Percentiles rank a stretch among this genome's conserved stretches.
These are phyloP conservation scores for Cladophialophora psammophila DNA, from an alignment of 2,329 filamentous ascomycete species.

Conservation along the genomic window DNA sequence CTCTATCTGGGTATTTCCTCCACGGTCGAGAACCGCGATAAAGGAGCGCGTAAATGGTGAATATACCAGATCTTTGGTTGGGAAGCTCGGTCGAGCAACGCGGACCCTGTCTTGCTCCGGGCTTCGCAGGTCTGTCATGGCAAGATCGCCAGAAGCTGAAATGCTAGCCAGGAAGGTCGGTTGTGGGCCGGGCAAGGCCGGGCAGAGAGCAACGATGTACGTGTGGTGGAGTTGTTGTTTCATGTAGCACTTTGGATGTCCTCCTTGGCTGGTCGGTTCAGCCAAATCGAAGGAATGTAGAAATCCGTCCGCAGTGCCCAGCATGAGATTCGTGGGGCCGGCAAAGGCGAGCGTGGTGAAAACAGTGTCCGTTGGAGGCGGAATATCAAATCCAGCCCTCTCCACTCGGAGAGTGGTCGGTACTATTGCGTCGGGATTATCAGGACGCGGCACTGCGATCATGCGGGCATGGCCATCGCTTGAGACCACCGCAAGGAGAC, in stretches of 20 bases:
- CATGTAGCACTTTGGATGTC: conserved; percentile 19
- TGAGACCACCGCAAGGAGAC: conserved; percentile 64
- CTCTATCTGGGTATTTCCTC: conserved; percentile 30
- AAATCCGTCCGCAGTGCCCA: conserved; percentile 64
- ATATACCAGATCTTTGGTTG: conserved; percentile 59
- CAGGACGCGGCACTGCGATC: conserved; percentile 55
- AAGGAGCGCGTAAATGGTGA: conserved; percentile 63
- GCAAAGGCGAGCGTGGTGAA: conserved; percentile 66
- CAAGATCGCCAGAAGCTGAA: conserved; percentile 62
- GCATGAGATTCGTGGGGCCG: conserved; percentile 61
- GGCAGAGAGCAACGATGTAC: conserved; percentile 55
- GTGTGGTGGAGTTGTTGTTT: conserved; percentile 47
- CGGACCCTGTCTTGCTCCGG: conserved; percentile 33
- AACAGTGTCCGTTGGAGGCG: conserved; percentile 57
- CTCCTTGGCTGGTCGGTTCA: conserved; percentile 29
- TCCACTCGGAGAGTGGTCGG: conserved; percentile 14
- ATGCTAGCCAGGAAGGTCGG: conserved; percentile 61
- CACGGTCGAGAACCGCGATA: conserved; percentile 43
- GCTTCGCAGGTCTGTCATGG: conserved; percentile 62
- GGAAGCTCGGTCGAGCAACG: conserved; percentile 49
- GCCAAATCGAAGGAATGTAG: conserved; percentile 60
- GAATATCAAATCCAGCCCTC: conserved; percentile 21
- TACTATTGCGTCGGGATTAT: background rate
- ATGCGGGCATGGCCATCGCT: conserved; percentile 65
- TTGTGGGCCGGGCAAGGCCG: conserved; percentile 61